phyloP scores from a whole-genome alignment of 768 basidiomycete genomes.

The Mrakia blollopis region DNA sequence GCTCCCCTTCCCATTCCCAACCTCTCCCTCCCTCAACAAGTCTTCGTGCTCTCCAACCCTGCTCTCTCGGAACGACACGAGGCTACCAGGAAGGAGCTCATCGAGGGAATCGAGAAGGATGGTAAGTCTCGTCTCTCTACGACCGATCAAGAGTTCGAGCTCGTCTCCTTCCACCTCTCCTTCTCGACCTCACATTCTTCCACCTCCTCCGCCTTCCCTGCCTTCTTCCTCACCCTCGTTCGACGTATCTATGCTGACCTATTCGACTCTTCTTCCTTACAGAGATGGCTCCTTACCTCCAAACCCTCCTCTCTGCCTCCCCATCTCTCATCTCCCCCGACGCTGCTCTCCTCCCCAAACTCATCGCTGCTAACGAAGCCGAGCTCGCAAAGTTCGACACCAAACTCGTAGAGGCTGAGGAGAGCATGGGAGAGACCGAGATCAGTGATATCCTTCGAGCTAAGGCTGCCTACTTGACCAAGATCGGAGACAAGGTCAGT shows the following conservation, averaged over 20 bases:
- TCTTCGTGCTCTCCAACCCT: slow-evolving; percentile 65
- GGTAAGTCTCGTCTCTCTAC: slow-evolving; percentile 50
- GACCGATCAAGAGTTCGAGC: neutral
- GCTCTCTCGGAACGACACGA: slow-evolving; percentile 61
- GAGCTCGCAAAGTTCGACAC: slow-evolving; percentile 71
- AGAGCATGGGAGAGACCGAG: slow-evolving; percentile 88
- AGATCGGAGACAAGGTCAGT: slow-evolving; percentile 73
- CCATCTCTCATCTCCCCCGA: slow-evolving; percentile 31
- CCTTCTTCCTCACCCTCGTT: neutral
- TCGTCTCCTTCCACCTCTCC: slow-evolving; percentile 1
- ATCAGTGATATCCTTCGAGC: slow-evolving; percentile 81
- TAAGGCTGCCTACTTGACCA: slow-evolving; percentile 75
- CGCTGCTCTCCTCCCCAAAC: slow-evolving; percentile 50
- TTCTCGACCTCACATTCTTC: neutral
- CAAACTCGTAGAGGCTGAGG: slow-evolving; percentile 75
- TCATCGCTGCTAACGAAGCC: slow-evolving; percentile 66
- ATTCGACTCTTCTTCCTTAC: neutral
- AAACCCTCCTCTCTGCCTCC: slow-evolving; percentile 43
- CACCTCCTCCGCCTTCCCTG: neutral
- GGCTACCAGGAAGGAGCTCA: slow-evolving; percentile 58
- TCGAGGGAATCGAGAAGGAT: slow-evolving; percentile 73
- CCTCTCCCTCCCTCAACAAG: slow-evolving; percentile 69
- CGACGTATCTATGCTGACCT: neutral
- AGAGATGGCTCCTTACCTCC: slow-evolving; percentile 82
- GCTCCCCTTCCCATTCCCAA: slow-evolving; percentile 80